These are phyloP conservation scores for Sclerotinia subarctica DNA, from an alignment of 2,329 filamentous ascomycete genomes.

Conservation along the genomic window DNA sequence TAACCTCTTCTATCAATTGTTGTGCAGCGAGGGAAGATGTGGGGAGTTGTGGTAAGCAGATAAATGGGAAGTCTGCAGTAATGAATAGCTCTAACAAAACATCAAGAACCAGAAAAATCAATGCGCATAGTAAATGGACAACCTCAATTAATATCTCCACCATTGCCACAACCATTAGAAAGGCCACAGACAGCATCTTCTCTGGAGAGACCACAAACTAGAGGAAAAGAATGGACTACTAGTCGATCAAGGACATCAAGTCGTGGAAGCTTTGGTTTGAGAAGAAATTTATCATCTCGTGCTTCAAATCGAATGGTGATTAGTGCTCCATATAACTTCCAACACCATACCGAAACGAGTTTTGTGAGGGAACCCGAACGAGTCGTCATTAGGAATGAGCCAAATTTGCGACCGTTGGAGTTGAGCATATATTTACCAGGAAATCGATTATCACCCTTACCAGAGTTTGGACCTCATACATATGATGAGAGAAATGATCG, in stretches of 20 bases:
- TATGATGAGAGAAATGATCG: constrained; percentile 26
- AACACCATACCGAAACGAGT: constrained; percentile 18
- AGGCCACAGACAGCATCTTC: constrained; percentile 24
- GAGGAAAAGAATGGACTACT: constrained; percentile 37
- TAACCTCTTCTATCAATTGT: constrained; percentile 34
- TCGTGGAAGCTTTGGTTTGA: constrained; percentile 46
- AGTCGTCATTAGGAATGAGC: constrained; percentile 41
- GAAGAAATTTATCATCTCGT: constrained; percentile 43
- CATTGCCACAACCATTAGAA: constrained; percentile 35
- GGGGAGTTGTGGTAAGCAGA: constrained; percentile 32
- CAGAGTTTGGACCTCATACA: constrained; percentile 45
- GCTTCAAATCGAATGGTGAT: constrained; percentile 29
- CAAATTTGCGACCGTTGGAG: constrained; percentile 52
- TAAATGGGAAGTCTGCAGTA: not conserved
- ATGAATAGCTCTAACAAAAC: constrained; percentile 4
- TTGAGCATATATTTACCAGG: constrained; percentile 51
- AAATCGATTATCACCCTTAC: constrained; percentile 53
- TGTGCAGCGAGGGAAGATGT: constrained; percentile 30
- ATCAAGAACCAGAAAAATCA: constrained; percentile 37
- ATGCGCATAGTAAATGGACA: constrained; percentile 43
- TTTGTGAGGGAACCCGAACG: constrained; percentile 32
- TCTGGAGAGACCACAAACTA: constrained; percentile 12
- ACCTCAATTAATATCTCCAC: constrained; percentile 41
- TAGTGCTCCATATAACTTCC: constrained; percentile 20
- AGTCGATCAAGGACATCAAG: constrained; percentile 44